Evolutionary conservation across 23 red algal species (phyloP).

Genomic region (Agarophyton chilense): DNA sequence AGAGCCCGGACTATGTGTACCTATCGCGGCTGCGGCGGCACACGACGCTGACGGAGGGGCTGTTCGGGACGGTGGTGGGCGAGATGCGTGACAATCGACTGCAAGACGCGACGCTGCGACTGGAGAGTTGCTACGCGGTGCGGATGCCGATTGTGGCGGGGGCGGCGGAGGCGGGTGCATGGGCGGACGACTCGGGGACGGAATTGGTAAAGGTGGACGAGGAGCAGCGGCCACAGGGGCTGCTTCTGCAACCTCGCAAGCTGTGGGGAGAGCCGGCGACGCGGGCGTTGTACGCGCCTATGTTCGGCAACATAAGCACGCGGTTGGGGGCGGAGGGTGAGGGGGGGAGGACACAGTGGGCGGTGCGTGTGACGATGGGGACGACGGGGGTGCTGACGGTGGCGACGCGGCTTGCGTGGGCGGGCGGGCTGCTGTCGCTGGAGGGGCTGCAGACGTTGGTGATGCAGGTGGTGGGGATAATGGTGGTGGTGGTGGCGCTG

Average conservation of each 20-base stretch:
- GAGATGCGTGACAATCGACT: conserved; percentile 27
- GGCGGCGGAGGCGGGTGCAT: conserved; percentile 1
- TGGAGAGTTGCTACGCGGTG: conserved; percentile 49
- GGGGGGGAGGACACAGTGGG: background rate
- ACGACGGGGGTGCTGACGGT: conserved; percentile 51
- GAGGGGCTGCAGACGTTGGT: conserved; percentile 48
- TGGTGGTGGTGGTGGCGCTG: conserved; percentile 37
- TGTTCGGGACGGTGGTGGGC: conserved; percentile 28
- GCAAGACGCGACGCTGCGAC: conserved; percentile 8
- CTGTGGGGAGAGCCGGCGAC: conserved; percentile 13
- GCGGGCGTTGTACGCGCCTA: conserved; percentile 16
- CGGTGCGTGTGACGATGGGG: conserved; percentile 4
- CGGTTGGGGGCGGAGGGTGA: background rate
- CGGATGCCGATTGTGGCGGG: conserved; percentile 32
- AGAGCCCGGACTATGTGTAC: conserved; percentile 69
- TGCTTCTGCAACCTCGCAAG: conserved; percentile 30
- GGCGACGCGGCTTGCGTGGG: conserved; percentile 44
- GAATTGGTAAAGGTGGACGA: too few species aligned
- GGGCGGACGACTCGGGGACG: too few species aligned
- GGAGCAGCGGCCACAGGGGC: conserved; percentile 9
- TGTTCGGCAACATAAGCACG: conserved; percentile 21
- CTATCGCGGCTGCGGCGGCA: conserved; percentile 53
- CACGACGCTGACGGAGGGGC: conserved; percentile 32
- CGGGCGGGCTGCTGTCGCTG: conserved; percentile 44
- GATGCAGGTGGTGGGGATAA: conserved; percentile 46